Evolutionary conservation across 2,329 filamentous ascomycete species (phyloP).

Genomic region (Xylaria polymorpha): DNA sequence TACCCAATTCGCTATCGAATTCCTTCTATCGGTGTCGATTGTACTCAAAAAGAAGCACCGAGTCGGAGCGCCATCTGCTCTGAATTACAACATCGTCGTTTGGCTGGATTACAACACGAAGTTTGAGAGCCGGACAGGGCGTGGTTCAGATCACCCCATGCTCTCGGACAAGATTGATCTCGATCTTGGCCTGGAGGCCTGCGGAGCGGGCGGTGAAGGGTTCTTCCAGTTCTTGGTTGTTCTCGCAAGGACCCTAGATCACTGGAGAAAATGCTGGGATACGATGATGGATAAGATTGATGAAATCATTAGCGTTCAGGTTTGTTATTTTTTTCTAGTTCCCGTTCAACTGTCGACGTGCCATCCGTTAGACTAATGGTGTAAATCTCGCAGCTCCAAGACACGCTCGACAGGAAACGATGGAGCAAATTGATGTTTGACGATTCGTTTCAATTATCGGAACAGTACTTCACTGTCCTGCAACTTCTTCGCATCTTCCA

Average conservation of each 20-base stretch:
- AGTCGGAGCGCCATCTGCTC: conserved; percentile 3
- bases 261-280: conserved; percentile 33
- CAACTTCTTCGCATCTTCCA: conserved; percentile 36
- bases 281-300: conserved; percentile 33
- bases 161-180: conserved; percentile 20
- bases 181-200: conserved; percentile 28
- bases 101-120: conserved; percentile 33
- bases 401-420: conserved; percentile 32
- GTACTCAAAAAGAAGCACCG: conserved; percentile 21
- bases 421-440: conserved; percentile 37
- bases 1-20: conserved; percentile 33
- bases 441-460: conserved; percentile 35
- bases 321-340: conserved; percentile 9
- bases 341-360: background rate
- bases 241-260: conserved; percentile 20
- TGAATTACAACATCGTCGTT: conserved; percentile 29
- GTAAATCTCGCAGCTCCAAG: conserved; percentile 10
- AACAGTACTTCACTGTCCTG: conserved; percentile 37
- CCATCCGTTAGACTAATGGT: background rate
- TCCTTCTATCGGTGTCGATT: conserved; percentile 29
- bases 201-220: conserved; percentile 18
- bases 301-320: conserved; percentile 34
- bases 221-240: conserved; percentile 29
- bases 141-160: conserved; percentile 2
- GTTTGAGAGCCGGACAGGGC: conserved; percentile 1